A percentile compares a stretch with the other conserved stretches of the same genome.
phyloP scores from a whole-genome alignment of 2,329 filamentous ascomycete species.

The Alternaria arborescens region DNA sequence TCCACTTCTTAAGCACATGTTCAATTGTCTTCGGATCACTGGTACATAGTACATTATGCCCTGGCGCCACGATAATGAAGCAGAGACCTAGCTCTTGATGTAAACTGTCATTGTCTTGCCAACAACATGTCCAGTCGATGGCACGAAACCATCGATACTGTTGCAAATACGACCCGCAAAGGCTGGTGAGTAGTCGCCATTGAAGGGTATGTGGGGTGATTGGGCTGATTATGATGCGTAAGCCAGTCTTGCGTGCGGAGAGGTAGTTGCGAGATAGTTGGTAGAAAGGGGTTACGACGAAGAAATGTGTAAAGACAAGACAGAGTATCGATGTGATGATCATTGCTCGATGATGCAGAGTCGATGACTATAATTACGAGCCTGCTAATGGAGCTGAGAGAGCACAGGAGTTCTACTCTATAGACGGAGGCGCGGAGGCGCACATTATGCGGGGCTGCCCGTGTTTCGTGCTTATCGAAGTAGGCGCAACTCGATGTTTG shows the following conservation, averaged over 20 bases:
- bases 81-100: slow-evolving; percentile 24
- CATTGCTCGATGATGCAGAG: slow-evolving; percentile 7
- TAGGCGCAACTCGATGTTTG: neutral
- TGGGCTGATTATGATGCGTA: slow-evolving; percentile 26
- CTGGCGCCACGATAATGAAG: slow-evolving; percentile 28
- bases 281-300: slow-evolving; percentile 4
- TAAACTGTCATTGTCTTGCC: slow-evolving; percentile 21
- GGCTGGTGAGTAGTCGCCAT: slow-evolving; percentile 18
- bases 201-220: slow-evolving; percentile 23
- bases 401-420: neutral
- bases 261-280: slow-evolving; percentile 27
- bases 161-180: slow-evolving; percentile 4
- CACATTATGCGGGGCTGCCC: neutral
- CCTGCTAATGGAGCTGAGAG: neutral
- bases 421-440: neutral
- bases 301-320: slow-evolving; percentile 4
- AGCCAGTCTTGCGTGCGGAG: slow-evolving; percentile 20
- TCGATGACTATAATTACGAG: too few species aligned
- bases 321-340: slow-evolving; percentile 5
- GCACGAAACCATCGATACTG: slow-evolving; percentile 25
- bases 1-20: slow-evolving; percentile 26
- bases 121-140: slow-evolving; percentile 26
- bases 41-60: slow-evolving; percentile 23
- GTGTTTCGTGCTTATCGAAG: neutral
- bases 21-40: slow-evolving; percentile 26